Evolutionary conservation across 805 yeast species (phyloP).

Genomic region (Candida nanaspora): DNA sequence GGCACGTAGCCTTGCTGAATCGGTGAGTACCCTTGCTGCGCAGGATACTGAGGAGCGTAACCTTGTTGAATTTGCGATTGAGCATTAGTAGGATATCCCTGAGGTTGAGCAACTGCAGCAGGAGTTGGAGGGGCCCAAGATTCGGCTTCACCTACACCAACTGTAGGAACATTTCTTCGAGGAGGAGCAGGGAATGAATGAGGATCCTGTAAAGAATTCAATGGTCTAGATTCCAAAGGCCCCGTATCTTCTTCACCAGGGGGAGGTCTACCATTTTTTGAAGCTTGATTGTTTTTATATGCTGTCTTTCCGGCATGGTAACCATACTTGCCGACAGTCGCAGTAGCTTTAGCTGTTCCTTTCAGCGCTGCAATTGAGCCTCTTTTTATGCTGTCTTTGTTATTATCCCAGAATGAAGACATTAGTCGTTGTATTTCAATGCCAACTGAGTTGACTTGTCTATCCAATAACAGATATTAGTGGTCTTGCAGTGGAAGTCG

Average conservation of each 20-base stretch:
- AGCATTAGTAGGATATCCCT: no score
- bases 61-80: slow-evolving; percentile 4
- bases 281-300: slow-evolving; percentile 33
- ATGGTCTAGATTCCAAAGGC: slow-evolving; percentile 12
- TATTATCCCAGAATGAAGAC: slow-evolving; percentile 42
- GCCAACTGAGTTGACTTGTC: not conserved
- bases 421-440: slow-evolving; percentile 5
- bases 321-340: slow-evolving; percentile 40
- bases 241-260: slow-evolving; percentile 7
- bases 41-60: slow-evolving; percentile 12
- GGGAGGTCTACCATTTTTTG: slow-evolving; percentile 15
- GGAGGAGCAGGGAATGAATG: slow-evolving; percentile 35
- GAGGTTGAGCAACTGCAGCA: no score
- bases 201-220: slow-evolving; percentile 20
- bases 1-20: slow-evolving; percentile 7
- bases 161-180: slow-evolving; percentile 21
- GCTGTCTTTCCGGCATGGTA: slow-evolving; percentile 38
- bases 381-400: slow-evolving; percentile 43
- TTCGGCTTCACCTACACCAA: slow-evolving; percentile 1
- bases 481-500: no score
- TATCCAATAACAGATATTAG: no score
- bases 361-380: slow-evolving; percentile 42
- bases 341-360: slow-evolving; percentile 46
- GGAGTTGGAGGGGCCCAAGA: no score
- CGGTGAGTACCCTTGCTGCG: slow-evolving; percentile 9